phyloP scores from a whole-genome alignment of 192 early-diverging fungal genomes.

The Linnemannia zychae region DNA sequence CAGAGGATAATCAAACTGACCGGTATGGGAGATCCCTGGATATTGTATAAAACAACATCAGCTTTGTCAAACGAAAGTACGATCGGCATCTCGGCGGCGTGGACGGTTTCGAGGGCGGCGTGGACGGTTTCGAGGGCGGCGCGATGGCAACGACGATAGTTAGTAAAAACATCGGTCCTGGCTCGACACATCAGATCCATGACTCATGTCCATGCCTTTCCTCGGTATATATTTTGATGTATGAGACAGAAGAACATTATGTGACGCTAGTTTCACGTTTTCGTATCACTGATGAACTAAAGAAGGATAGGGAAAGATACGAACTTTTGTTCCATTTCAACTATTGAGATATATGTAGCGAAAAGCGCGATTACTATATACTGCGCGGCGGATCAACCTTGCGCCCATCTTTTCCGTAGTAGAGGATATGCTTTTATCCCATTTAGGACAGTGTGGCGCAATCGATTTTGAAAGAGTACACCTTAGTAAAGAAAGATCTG shows the following conservation, averaged over 20 bases:
- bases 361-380: background rate
- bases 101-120: slow-evolving; percentile 12
- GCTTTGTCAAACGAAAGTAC: slow-evolving; percentile 3
- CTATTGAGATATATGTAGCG: background rate
- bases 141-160: slow-evolving; percentile 18
- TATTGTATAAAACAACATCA: slow-evolving; percentile 34
- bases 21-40: background rate
- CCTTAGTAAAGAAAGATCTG: background rate
- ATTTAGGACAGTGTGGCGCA: background rate
- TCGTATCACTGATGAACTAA: slow-evolving; percentile 2
- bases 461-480: too few relatives aligned
- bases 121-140: slow-evolving; percentile 12
- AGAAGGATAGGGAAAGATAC: background rate
- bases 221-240: too few relatives aligned
- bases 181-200: too few relatives aligned
- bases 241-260: background rate
- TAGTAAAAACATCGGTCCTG: background rate
- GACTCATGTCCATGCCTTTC: too few relatives aligned
- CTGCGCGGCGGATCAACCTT: background rate
- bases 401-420: background rate
- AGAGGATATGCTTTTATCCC: background rate
- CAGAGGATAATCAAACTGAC: background rate
- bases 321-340: background rate
- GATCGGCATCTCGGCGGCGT: slow-evolving; percentile 13
- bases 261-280: background rate